Conservation (phyloP, 2,329 filamentous ascomycete species). For the Mariannaea sp. region DNA sequence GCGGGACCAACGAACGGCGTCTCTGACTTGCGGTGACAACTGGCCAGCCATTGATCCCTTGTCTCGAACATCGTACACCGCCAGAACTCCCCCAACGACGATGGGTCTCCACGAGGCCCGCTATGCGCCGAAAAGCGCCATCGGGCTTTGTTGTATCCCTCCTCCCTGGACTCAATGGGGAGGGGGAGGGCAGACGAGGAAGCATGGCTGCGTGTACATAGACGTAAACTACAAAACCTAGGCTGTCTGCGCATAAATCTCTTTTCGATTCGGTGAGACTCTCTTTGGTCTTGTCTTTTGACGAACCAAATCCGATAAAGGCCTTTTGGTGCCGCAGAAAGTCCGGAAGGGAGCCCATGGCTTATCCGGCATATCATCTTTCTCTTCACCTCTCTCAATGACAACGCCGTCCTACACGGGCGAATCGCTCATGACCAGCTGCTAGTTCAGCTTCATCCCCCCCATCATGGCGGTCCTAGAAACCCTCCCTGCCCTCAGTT, state of each 20-base stretch:
- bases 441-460: constrained; percentile 23
- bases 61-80: constrained; percentile 35
- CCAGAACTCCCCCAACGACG: constrained; percentile 27
- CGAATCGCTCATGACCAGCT: constrained; percentile 35
- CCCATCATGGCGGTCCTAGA: constrained; percentile 34
- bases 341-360: constrained; percentile 35
- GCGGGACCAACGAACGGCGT: constrained; percentile 26
- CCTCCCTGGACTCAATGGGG: constrained; percentile 1
- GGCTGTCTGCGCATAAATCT: constrained; percentile 26
- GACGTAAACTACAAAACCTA: constrained; percentile 36
- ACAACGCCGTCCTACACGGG: constrained; percentile 35
- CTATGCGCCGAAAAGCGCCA: constrained; percentile 8
- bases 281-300: constrained; percentile 17
- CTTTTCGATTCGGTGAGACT: constrained; percentile 1
- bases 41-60: constrained; percentile 28
- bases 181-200: constrained; percentile 6
- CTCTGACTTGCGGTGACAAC: constrained; percentile 39
- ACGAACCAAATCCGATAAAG: constrained; percentile 27
- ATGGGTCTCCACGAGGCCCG: constrained; percentile 36
- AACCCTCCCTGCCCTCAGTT: constrained; percentile 29
- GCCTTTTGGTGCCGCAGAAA: constrained; percentile 15
- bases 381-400: constrained; percentile 31
- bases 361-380: constrained; percentile 20
- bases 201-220: no score
- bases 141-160: no score